Base-by-base conservation (phyloP, 345 rosid species). In the Populus tremula region DNA sequence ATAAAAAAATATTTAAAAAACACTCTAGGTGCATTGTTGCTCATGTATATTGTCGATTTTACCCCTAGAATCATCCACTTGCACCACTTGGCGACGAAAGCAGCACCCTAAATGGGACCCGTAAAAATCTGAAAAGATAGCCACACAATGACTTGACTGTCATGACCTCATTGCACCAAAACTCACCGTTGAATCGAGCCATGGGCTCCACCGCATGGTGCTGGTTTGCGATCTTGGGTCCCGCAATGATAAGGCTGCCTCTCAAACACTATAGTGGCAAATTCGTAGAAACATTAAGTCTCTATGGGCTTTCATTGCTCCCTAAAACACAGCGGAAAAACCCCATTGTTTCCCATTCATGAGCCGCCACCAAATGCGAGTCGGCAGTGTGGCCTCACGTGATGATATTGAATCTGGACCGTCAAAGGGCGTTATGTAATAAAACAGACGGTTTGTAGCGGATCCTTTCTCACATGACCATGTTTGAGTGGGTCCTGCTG, bases 141-240 rank as follows among this genome's bases (percentile, higher is more conserved):
- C 66, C 63, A 61, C 21, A 7, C 16, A 6, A 17, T 21, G 47
- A 70, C 74, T 53, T 67, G 77, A 47, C 59, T 47, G 36, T n/a
- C 74, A 72, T 25, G 79, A 29, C 59, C 71, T 18, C 70, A 50
- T 33, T 29, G 43, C 81, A 16, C n/a, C 13, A 27, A 21, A 78
- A 70, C 82, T 45, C 82, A 41, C 87, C 88, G 84, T 81, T 81
- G 79, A 79, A 79, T 70, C 43, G 0, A 61, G 54, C 49, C 75
- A 5, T 67, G 88, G 87, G 89, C 83, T 83, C 86, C 83, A 74
- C 81, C 70, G 10, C 2, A 41, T 20, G 27, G 21, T 45, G 41
- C 65, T 71, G 8, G 25, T 54, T 78, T 47, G 76, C 64, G 11
- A 0, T 5, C n/a, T 5, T 53, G 84, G 69, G 80, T 47, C 67